Evolutionary conservation across 306 rosid genomes (phyloP).

Genomic region (Urtica urens): DNA sequence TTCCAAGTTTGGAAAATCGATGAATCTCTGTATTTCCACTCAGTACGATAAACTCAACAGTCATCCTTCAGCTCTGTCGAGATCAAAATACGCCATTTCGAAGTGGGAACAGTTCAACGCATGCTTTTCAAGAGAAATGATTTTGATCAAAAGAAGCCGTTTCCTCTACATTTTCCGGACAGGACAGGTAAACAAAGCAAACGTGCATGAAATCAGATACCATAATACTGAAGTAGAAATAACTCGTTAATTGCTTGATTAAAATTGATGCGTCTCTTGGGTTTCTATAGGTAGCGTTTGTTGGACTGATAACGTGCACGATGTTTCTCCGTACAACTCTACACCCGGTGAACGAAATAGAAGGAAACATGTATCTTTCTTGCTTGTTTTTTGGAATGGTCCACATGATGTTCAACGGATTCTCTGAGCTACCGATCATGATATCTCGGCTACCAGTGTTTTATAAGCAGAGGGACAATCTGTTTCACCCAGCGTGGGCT

Average conservation of each 20-base stretch:
- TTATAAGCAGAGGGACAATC: constrained; percentile 79
- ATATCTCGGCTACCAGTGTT: constrained; percentile 74
- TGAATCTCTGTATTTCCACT: constrained; percentile 29
- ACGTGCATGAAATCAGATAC: too few species aligned
- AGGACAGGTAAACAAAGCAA: constrained; percentile 41
- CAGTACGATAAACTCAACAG: constrained; percentile 42
- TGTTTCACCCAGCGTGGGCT: constrained; percentile 81
- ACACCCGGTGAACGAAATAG: constrained; percentile 49
- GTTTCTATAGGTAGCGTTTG: constrained; percentile 60
- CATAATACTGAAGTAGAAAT: background rate
- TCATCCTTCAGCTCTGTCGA: constrained; percentile 57
- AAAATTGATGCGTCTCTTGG: too few species aligned
- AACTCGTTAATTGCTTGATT: background rate
- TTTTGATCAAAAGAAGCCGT: constrained; percentile 52
- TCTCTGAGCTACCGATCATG: constrained; percentile 74
- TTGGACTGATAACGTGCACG: constrained; percentile 73
- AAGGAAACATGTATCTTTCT: constrained; percentile 66
- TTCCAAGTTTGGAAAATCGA: constrained; percentile 45
- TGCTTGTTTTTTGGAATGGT: constrained; percentile 72
- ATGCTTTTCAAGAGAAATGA: constrained; percentile 50
- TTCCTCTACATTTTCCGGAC: constrained; percentile 80
- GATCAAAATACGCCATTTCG: constrained; percentile 41
- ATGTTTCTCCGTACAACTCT: constrained; percentile 47
- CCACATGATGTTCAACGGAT: constrained; percentile 89
- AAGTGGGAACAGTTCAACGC: constrained; percentile 51